Evolutionary conservation across 148 eudicot genomes (phyloP).

Genomic region (Euryodendron excelsum): DNA sequence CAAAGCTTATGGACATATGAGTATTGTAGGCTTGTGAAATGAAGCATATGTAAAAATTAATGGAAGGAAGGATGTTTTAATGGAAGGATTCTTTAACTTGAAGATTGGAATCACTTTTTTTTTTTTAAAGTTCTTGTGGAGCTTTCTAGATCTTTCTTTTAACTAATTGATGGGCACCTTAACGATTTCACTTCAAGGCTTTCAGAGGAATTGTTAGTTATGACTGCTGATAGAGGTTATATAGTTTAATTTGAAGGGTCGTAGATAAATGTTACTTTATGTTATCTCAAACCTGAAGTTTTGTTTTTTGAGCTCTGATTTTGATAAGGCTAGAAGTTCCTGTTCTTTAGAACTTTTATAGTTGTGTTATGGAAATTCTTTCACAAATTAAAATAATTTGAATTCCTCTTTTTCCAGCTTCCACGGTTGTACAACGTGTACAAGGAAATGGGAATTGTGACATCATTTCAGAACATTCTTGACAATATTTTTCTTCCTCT

Average conservation of each 20-base stretch:
- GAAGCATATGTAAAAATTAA: background rate
- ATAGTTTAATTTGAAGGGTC: background rate
- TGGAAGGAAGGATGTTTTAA: background rate
- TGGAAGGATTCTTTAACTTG: background rate
- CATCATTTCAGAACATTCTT: constrained; percentile 94
- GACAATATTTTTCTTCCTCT: constrained; percentile 97
- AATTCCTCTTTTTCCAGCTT: constrained; percentile 49
- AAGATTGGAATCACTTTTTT: background rate
- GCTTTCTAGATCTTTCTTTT: background rate
- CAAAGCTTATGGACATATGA: background rate
- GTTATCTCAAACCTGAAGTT: background rate
- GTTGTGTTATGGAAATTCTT: background rate
- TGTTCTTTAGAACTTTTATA: background rate
- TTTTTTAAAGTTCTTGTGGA: background rate
- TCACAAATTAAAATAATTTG: constrained; percentile 3
- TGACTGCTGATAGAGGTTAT: no score
- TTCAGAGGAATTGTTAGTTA: background rate
- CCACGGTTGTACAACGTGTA: constrained; percentile 92
- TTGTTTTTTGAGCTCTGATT: background rate
- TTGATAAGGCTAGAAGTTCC: background rate
- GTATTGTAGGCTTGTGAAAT: background rate
- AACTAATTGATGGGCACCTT: background rate
- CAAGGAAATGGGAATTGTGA: constrained; percentile 98
- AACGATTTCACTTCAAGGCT: background rate
- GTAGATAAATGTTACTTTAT: background rate